Base-by-base conservation (phyloP, 176 grass and related monocot species). In the Urochloa ruziziensis region DNA sequence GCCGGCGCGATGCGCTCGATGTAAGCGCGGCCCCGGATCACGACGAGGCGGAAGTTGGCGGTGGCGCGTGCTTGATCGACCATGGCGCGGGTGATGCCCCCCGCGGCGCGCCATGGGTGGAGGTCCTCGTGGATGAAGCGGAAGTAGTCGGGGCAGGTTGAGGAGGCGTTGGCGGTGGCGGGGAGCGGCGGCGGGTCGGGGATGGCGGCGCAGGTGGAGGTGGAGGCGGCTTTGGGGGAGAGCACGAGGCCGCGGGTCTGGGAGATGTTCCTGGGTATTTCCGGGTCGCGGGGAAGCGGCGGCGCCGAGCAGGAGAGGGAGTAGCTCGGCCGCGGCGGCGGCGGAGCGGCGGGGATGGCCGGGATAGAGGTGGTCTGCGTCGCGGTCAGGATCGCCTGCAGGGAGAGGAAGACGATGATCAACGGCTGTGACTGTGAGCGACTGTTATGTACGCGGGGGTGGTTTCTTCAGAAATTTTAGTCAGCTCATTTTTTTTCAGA, bases 81-180 rank as follows among this genome's bases (percentile, higher is more conserved):
- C 86, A 93, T 94, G 9, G 70, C 63, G 62, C 90, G 79, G 21
- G 94, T 92, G 77, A 97, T 94, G 0, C 93, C 87, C 5, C 82
- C 91, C 12, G 77, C 74, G 36, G 79, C 70, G 65, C 90, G 89
- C 95, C 95, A 97, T 82, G 92, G 90, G 72, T 80, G 92, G 25
- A 97, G 88, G 77, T 97, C 92, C 60, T 97, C 90, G 37, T 97
- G 83, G 80, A 97, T 93, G 87, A 83, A 94, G 21, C 88, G 92
- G 80, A 97, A 97, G 86, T 93, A 94, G 48, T 83, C 66, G 2
- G 94, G 94, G 80, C 91, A 97, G 62, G 89, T 57, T 24, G 85
- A 61, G 66, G 86, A 78, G 60, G 64, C 58, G 78, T 75, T 89
- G 62, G 73, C 33, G n/a, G 49, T 46, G 19, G 65, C 23, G 10